Percentiles rank a stretch among this genome's conserved stretches.
These are phyloP conservation scores for Immersiporthe knoxdaviesiana DNA, from an alignment of 2,329 filamentous ascomycete species.

Conservation along the genomic window DNA sequence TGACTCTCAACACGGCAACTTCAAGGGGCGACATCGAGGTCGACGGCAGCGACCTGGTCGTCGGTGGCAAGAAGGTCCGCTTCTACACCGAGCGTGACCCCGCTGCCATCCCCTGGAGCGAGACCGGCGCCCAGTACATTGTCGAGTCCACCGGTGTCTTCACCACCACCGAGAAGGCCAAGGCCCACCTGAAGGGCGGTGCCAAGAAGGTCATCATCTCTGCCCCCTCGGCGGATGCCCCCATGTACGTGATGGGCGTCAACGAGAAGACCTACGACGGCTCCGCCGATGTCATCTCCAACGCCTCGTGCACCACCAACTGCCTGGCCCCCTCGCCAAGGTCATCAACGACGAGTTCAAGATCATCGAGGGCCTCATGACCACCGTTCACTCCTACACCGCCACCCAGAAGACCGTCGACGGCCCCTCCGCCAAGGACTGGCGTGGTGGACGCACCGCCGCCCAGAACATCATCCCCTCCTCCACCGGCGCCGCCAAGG, in stretches of 20 bases:
- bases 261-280: slow-evolving; percentile 94
- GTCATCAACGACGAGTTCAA: slow-evolving; percentile 98
- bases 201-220: slow-evolving; percentile 98
- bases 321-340: slow-evolving; percentile 99
- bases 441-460: slow-evolving; percentile 97
- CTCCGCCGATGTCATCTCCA: slow-evolving; percentile 92
- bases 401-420: slow-evolving; percentile 99
- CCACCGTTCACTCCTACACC: slow-evolving; percentile 99
- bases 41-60: slow-evolving; percentile 70
- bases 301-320: slow-evolving; percentile 99
- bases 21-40: slow-evolving; percentile 89
- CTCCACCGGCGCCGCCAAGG: slow-evolving; percentile 99
- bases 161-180: slow-evolving; percentile 97
- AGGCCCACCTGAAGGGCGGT: slow-evolving; percentile 90
- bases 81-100: slow-evolving; percentile 96
- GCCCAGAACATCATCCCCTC: slow-evolving; percentile 99
- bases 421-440: slow-evolving; percentile 97
- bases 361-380: slow-evolving; percentile 99
- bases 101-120: slow-evolving; percentile 83
- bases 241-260: slow-evolving; percentile 99
- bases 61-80: slow-evolving; percentile 94
- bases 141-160: slow-evolving; percentile 99
- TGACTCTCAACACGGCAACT: slow-evolving; percentile 93
- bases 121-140: slow-evolving; percentile 88
- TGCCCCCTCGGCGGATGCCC: slow-evolving; percentile 89